phyloP scores from a whole-genome alignment of 192 early-diverging fungal species.

The Mortierella antarctica region DNA sequence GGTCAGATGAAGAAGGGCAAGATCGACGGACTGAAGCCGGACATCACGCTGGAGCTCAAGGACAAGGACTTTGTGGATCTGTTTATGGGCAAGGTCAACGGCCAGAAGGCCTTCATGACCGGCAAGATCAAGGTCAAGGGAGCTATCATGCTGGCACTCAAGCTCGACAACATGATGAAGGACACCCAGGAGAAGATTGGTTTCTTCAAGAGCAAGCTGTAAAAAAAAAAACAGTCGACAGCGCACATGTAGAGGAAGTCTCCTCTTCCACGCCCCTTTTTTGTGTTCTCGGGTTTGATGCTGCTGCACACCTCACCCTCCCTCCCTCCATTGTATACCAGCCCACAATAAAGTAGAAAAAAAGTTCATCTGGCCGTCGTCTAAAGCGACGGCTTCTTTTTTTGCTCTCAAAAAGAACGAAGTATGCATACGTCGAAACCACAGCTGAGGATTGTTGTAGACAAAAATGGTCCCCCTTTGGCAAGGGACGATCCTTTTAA shows the following conservation, averaged over 20 bases:
- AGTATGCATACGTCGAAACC: too few species aligned
- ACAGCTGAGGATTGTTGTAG: not conserved
- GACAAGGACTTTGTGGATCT: slow-evolving; percentile 92
- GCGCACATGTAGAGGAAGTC: not conserved
- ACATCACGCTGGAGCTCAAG: slow-evolving; percentile 76
- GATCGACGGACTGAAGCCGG: slow-evolving; percentile 72
- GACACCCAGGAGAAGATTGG: slow-evolving; percentile 59
- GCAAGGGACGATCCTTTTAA: too few species aligned
- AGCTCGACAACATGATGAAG: slow-evolving; percentile 77
- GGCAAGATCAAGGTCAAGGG: slow-evolving; percentile 92
- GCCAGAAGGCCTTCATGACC: slow-evolving; percentile 92
- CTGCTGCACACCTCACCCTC: too few species aligned
- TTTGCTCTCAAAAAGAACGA: too few species aligned
- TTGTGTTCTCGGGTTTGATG: too few species aligned
- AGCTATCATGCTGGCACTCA: slow-evolving; percentile 80
- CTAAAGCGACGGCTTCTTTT: not conserved
- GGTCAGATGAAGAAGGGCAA: slow-evolving; percentile 71
- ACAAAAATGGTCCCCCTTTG: too few species aligned
- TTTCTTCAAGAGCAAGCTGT: slow-evolving; percentile 62
- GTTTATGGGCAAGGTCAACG: slow-evolving; percentile 84
- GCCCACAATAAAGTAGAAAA: too few species aligned
- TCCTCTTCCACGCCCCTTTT: too few species aligned
- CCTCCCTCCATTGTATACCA: too few species aligned
- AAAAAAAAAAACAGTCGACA: slow-evolving; percentile 28
- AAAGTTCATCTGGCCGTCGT: too few species aligned